These are phyloP conservation scores for Nitzschia sp. DNA, from an alignment of 108 stramenopile species.

Conservation along the genomic window DNA sequence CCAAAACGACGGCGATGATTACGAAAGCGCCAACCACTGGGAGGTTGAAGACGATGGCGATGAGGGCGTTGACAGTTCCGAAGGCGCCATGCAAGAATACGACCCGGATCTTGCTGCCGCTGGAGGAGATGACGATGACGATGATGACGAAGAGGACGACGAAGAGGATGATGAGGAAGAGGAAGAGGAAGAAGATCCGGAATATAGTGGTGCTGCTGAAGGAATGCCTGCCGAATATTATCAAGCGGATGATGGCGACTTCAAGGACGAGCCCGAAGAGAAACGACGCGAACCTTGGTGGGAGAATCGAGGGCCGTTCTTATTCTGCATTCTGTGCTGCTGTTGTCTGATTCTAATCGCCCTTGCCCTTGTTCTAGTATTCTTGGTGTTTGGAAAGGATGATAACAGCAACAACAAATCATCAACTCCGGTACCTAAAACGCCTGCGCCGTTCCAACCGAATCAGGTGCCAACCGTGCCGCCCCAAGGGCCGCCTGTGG, in stretches of 20 bases:
- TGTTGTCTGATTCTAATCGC: background rate
- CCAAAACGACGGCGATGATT: background rate
- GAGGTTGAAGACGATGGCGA: conserved; percentile 6
- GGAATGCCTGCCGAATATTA: conserved; percentile 19
- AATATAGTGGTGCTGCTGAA: conserved; percentile 3
- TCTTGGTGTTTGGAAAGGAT: conserved; percentile 2
- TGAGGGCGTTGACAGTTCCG: background rate
- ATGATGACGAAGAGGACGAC: background rate
- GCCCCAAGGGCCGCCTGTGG: background rate
- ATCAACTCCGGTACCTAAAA: background rate
- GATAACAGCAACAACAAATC: background rate
- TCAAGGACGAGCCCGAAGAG: conserved; percentile 5
- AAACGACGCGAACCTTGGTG: background rate
- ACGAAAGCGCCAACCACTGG: conserved; percentile 4
- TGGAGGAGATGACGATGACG: background rate
- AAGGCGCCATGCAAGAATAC: background rate
- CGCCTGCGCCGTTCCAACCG: background rate
- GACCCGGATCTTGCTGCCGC: background rate
- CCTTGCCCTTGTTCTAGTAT: conserved; percentile 1
- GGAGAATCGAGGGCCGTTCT: background rate
- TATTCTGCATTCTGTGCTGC: conserved; percentile 1
- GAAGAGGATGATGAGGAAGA: conserved; percentile 2
- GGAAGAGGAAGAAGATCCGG: background rate
- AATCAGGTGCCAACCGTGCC: background rate
- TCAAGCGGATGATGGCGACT: conserved; percentile 1